These are phyloP conservation scores for Heliamphora exappendiculata DNA, from an alignment of 148 eudicot species.

Conservation along the genomic window DNA sequence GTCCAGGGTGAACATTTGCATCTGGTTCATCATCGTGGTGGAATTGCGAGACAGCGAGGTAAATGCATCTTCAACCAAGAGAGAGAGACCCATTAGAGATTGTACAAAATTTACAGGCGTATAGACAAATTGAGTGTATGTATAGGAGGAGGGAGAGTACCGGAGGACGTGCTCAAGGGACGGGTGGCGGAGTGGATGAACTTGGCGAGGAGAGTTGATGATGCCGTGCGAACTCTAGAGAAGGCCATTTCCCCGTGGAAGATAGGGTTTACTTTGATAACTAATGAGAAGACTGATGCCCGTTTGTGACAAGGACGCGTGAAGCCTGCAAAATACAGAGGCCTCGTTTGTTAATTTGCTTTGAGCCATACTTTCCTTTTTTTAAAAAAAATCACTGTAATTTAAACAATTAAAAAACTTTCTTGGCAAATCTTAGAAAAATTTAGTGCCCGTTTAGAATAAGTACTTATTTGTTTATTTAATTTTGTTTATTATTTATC, in stretches of 20 bases:
- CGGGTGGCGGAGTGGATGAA: conserved; percentile 18
- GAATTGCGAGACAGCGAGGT: conserved; percentile 1
- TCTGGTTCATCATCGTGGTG: conserved; percentile 10
- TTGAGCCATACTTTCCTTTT: too few species aligned
- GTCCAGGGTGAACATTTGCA: conserved; percentile 50
- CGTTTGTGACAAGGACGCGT: too few species aligned
- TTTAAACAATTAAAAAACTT: too few species aligned
- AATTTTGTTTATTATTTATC: too few species aligned
- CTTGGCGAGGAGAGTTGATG: conserved; percentile 14
- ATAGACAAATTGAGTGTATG: neutral
- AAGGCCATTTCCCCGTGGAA: conserved; percentile 16
- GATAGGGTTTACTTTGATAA: neutral
- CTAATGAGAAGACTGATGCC: too few species aligned
- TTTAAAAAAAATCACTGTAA: too few species aligned
- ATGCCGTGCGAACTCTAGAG: conserved; percentile 27
- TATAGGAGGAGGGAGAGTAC: neutral
- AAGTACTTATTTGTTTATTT: too few species aligned
- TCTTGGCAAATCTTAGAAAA: too few species aligned
- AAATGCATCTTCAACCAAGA: conserved; percentile 11
- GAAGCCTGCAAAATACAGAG: too few species aligned
- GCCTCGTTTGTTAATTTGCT: too few species aligned
- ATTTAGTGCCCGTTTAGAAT: too few species aligned
- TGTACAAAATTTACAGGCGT: too few species aligned
- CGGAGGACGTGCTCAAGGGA: conserved; percentile 17
- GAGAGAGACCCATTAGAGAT: neutral